Percentiles rank a stretch among this genome's conserved stretches.
Evolutionary conservation across 2,329 filamentous ascomycete species (phyloP).

Genomic region (Claviceps sp.): DNA sequence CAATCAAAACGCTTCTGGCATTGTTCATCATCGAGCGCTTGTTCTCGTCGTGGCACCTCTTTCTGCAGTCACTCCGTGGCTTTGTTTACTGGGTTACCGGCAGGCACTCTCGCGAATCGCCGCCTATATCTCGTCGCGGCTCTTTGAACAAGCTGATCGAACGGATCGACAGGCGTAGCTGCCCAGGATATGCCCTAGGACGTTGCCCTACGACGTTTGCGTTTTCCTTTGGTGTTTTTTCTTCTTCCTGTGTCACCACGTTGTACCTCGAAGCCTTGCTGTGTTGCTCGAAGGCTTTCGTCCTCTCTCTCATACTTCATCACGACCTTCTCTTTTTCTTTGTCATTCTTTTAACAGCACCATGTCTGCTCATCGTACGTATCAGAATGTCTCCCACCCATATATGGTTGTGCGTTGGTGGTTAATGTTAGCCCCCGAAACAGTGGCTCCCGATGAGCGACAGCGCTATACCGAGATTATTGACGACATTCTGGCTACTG

Average conservation of each 20-base stretch:
- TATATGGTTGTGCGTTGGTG: not conserved
- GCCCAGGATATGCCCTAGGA: slow-evolving; percentile 9
- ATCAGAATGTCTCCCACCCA: not conserved
- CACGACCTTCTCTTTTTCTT: not conserved
- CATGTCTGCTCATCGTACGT: slow-evolving; percentile 15
- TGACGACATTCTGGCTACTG: slow-evolving; percentile 43
- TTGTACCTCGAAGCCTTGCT: not conserved
- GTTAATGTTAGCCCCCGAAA: not conserved
- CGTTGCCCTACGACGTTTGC: not conserved
- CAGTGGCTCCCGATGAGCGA: slow-evolving; percentile 38
- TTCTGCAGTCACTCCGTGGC: not conserved
- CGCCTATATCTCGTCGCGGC: not conserved
- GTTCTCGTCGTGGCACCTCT: not conserved
- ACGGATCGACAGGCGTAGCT: not conserved
- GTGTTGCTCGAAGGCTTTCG: not conserved
- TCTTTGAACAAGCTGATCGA: not conserved
- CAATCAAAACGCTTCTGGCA: not conserved
- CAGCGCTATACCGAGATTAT: slow-evolving; percentile 43
- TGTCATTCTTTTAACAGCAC: not conserved
- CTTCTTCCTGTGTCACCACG: not conserved
- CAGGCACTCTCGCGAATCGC: not conserved
- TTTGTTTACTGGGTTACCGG: not conserved
- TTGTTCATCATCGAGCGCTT: not conserved
- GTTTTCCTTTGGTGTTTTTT: not conserved
- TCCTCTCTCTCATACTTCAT: not conserved